These are phyloP conservation scores for Lachancea quebecensis DNA, from an alignment of 805 yeast species.

Conservation along the genomic window DNA sequence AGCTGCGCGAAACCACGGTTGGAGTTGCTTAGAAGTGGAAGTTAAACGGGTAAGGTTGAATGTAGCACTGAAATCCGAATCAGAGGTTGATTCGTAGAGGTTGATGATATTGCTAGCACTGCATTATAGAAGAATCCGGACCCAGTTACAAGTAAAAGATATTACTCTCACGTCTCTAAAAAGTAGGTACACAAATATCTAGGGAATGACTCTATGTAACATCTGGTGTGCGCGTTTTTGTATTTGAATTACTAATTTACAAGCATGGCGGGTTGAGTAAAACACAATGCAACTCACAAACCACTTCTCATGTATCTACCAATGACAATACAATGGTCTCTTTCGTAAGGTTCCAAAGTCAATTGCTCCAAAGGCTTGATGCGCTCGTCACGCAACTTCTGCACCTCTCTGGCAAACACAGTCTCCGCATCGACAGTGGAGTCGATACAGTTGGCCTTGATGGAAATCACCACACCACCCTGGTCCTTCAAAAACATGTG, in stretches of 20 bases:
- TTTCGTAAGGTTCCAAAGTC: conserved; percentile 98
- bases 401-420: conserved; percentile 98
- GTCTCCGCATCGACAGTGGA: conserved; percentile 99
- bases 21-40: not conserved
- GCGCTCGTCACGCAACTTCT: conserved; percentile 97
- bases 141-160: too few relatives aligned
- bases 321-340: conserved; percentile 98
- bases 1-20: not conserved
- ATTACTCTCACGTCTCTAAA: not conserved
- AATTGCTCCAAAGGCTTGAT: conserved; percentile 97
- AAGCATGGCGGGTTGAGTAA: conserved; percentile 7
- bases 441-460: conserved; percentile 99
- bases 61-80: too few relatives aligned
- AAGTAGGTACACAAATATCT: conserved; percentile 5
- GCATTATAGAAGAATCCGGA: too few relatives aligned
- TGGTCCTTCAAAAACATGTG: conserved; percentile 97
- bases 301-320: conserved; percentile 96
- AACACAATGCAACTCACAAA: conserved; percentile 24
- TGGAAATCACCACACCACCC: conserved; percentile 98
- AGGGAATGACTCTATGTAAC: conserved; percentile 1
- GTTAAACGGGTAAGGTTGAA: too few relatives aligned
- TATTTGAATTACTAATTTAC: conserved; percentile 8
- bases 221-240: not conserved
- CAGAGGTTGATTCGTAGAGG: not conserved
- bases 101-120: not conserved